Evolutionary conservation across 2,329 filamentous ascomycete genomes (phyloP), one percentile per base, ranked within the genome.

Genomic region (Waltergamsia citrina): DNA sequence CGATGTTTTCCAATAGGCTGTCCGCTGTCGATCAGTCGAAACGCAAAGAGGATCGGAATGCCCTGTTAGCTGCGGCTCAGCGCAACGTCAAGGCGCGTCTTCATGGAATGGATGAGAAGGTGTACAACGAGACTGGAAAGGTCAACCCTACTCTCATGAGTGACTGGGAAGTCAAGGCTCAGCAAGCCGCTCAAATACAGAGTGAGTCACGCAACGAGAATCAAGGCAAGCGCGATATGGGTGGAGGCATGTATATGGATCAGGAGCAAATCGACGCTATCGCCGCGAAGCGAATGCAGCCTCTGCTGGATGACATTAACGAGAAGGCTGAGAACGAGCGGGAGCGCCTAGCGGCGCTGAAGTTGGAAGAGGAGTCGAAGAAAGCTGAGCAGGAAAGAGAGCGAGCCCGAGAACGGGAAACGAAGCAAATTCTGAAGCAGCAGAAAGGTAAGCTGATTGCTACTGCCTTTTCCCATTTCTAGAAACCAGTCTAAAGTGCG

Each of bases 31-130:
- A 92, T 46, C 68, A 71, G 35, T 74, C 80, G 48, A 90, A 90
- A 57, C 73, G 83, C 27, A 69, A 80, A 38, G 69, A 74, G 28
- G 88, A 94, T 45, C 80, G 85, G 10, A 81, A 83, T 35, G 67
- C 72, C 2, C 63, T 96, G 2, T 65, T 94, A 42, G 81, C 81
- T 8, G 78, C 78, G 4, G 90, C 90, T 2, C 83, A 88, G 50
- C 78, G 82, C 29, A 94, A 94, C 44, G 90, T 95, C n/a, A 77
- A 80, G 43, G 78, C 78, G 15, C 76, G 74, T 27, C 71, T 95
- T 43, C 76, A 83, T 40, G 74, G 71, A 26, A 87, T 95, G 67
- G 90, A 96, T 39, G 77, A 88, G 52, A 79, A 78, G 47, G 74
- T 94, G 10, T 85, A 79, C 43, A 68, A 74, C 11, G 73, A 90